A percentile compares a stretch with the other conserved stretches of the same genome.
Conservation (phyloP, 176 grass and related monocot species). For the Zoysia pacifica region DNA sequence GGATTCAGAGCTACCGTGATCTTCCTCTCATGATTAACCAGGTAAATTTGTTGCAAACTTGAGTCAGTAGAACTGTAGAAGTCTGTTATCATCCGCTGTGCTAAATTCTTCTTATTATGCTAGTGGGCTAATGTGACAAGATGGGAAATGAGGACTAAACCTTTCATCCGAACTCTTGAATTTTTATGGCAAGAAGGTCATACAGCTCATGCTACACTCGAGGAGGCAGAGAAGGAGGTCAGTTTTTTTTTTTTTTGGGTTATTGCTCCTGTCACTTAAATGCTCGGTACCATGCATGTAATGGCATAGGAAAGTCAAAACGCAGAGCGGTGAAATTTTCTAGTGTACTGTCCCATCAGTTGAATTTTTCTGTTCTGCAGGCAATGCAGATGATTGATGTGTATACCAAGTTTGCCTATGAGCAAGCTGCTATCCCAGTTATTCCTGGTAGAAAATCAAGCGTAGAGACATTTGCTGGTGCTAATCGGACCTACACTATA, state of each 20-base stretch:
- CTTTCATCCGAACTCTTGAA: slow-evolving; percentile 95
- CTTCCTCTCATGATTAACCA: slow-evolving; percentile 99
- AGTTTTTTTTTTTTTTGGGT: slow-evolving; percentile 29
- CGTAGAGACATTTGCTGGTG: slow-evolving; percentile 93
- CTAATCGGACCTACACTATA: slow-evolving; percentile 86
- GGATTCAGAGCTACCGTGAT: slow-evolving; percentile 96
- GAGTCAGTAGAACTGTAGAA: not conserved
- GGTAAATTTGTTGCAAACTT: slow-evolving; percentile 50
- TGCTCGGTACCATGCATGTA: slow-evolving; percentile 28
- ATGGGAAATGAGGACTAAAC: slow-evolving; percentile 99
- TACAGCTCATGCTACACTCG: slow-evolving; percentile 92
- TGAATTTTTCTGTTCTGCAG: slow-evolving; percentile 49
- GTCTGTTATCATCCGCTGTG: slow-evolving; percentile 9
- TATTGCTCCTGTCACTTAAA: slow-evolving; percentile 17
- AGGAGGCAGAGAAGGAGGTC: slow-evolving; percentile 94
- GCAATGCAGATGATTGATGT: slow-evolving; percentile 97
- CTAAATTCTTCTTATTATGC: slow-evolving; percentile 31
- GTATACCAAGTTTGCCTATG: slow-evolving; percentile 93
- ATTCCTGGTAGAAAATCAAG: slow-evolving; percentile 93
- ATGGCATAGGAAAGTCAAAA: not conserved
- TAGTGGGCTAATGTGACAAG: slow-evolving; percentile 99
- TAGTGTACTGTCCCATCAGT: not conserved
- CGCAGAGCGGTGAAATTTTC: slow-evolving; percentile 13
- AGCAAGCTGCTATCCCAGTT: slow-evolving; percentile 93
- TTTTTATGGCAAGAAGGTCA: slow-evolving; percentile 99